Base-by-base conservation (phyloP, 106 monocot species). In the Alisma plantagoaquatica region DNA sequence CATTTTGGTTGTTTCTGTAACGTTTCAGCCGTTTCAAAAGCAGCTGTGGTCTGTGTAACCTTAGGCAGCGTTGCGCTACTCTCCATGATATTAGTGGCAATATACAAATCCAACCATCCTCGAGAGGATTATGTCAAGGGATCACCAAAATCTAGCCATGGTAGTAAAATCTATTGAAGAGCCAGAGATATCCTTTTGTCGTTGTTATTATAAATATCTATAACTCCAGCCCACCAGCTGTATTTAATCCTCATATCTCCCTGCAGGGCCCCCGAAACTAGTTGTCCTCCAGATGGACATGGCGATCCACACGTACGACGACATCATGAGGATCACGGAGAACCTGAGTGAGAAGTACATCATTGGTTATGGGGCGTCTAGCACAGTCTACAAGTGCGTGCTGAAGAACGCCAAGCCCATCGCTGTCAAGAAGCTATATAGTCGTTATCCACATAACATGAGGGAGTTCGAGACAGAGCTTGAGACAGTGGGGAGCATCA, bases 251-350 rank as follows among this genome's bases (percentile, higher is more conserved):
- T 62, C 24, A n/a, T n/a, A n/a, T n/a, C 3, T 17, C 51, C 48
- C 3, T 22, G 3, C 64, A 92, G 96, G 75, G 10, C 82, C 81
- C 23, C 98, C 90, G 42, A 90, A 90, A 41, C 62, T 98, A 25
- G 67, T 98, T 31, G 62, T 73, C n/a, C 98, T 98, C 51, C 81
- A 86, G 48, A 90, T 98, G 89, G 98, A 90, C 63, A 76, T 98
- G 71, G 89, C 98, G 21, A 66, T 85, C 29, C 78, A 90, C 49
- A 76, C 89, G 15, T 98, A 98, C 10, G 98, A 90, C 16, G 89
- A 90, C 41, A 86, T 98, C 15, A 98, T 90, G 98, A 61, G 71
- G 35, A 53, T 76, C 10, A 98, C 98, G 0, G 90, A 90, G 29
- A 85, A 98, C 43, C 63, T 98, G 51, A 82, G 74, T 47, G 98